Base-by-base conservation (phyloP, 1,284 basidiomycete species). In the Cutaneotrichosporon sp. region DNA sequence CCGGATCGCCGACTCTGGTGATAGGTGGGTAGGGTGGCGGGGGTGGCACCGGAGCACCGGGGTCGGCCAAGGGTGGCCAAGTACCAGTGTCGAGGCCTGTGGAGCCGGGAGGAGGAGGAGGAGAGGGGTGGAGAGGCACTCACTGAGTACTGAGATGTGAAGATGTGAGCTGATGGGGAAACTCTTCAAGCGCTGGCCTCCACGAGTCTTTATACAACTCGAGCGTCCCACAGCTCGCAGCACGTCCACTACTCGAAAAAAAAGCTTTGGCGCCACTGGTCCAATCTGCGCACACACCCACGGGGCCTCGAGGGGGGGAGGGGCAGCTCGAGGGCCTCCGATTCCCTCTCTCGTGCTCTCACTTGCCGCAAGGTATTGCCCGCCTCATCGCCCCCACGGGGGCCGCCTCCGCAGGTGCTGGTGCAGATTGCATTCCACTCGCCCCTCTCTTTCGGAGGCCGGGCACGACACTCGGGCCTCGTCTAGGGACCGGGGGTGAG, bases 381-480 rank as follows among this genome's bases (percentile, higher is more conserved):
- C 47, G 47, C 47, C n/a, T n/a, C n/a, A n/a, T n/a, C n/a, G n/a
- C n/a, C n/a, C 47, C 47, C 47, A 31, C 27, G 47, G 47, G 47
- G 47, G 18, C 18, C 38, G 38, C 38, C 16, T 42, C 38, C 27
- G 18, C 18, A 46, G 29, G 29, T 29, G 42, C 46, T 27, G 11
- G 18, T 16, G 27, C 27, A 13, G 25, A 50, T 25, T 47, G 45
- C 45, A 25, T 47, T 27, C 14, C 45, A n/a, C n/a, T n/a, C n/a
- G n/a, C n/a, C n/a, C n/a, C n/a, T n/a, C n/a, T n/a, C n/a, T 22
- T 24, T 46, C 45, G 45, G 45, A 24, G 45, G 45, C 45, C 45
- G 22, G 43, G 22, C 38, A 16, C 13, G 22, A 3, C 22, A 46
- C 45, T 46, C 18, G 45, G 45, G 13, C 45, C 45, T 10, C 22